phyloP scores from a whole-genome alignment of 1,284 basidiomycete genomes.

The Xerocomus amazonicus region DNA sequence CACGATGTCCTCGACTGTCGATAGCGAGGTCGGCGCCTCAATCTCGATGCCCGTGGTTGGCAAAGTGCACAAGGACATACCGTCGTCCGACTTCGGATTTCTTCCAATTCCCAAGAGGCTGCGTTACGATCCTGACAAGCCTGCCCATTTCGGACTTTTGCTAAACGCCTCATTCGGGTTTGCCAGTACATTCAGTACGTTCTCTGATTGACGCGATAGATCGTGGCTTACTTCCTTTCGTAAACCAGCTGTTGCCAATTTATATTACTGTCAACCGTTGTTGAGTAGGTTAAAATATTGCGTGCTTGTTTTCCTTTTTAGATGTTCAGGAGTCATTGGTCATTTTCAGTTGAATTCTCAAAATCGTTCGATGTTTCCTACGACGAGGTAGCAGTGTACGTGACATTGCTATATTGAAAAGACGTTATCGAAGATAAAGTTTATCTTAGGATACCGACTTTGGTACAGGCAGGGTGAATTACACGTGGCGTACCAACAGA shows the following conservation, averaged over 20 bases:
- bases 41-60: neutral
- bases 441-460: constrained; percentile 42
- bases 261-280: constrained; percentile 74
- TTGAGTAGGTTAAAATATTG: constrained; percentile 43
- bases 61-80: neutral
- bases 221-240: constrained; percentile 3
- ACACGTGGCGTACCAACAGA: neutral
- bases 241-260: constrained; percentile 50
- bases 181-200: constrained; percentile 50
- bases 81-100: constrained; percentile 51
- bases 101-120: constrained; percentile 63
- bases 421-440: neutral
- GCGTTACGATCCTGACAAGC: constrained; percentile 55
- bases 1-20: constrained; percentile 17
- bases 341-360: constrained; percentile 48
- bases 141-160: constrained; percentile 56
- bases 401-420: neutral
- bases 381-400: constrained; percentile 54
- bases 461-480: constrained; percentile 47
- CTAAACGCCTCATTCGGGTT: constrained; percentile 66
- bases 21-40: neutral
- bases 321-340: constrained; percentile 1
- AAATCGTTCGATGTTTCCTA: constrained; percentile 55
- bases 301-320: neutral
- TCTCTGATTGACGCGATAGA: constrained; percentile 33